Evolutionary conservation across 2,329 filamentous ascomycete genomes (phyloP), one percentile per base, ranked within the genome.

Genomic region (Emergomyces africanus): DNA sequence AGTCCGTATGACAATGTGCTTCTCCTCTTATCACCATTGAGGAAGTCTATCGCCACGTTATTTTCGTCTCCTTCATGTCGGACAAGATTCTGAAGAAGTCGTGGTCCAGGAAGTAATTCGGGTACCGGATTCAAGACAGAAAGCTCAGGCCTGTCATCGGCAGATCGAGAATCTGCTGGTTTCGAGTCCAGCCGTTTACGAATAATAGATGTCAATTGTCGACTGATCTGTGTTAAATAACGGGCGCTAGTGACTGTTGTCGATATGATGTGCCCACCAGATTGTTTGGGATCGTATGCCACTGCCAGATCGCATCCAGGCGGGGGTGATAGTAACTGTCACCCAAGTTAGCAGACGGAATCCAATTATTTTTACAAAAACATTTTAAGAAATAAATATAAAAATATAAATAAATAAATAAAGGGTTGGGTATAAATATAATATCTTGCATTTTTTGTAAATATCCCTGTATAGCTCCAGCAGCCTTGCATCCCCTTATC

Each of bases 61-160:
- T 71, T 65, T 28, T 67, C 61, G n/a, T 70, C 61, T 41, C 73
- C 65, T 30, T 70, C 64, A 59, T 66, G 67, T 30, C 76, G 72
- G 54, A 94, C 81, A 8, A 95, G 78, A 10, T 87, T 71, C 69
- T 87, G 84, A 23, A 87, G 76, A 20, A 84, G 71, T 37, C 68
- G 64, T 23, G 83, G 81, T 12, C 85, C 85, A 28, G 76, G 69
- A 15, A 86, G 67, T 39, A 70, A 66, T 51, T 66, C 67, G 35
- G 85, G 83, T 35, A 75, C 68, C 48, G 77, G 72, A 69, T 88
- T 88, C 58, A 83, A 69, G 64, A 86, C 78, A 5, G 83, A 84
- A 44, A 82, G 69, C n/a, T 62, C 58, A 44, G 67, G 65, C 20
- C 58, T 23, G 35, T 62, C 63, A 1, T 20, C 41, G 18, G 23